Base-by-base conservation (phyloP, 371 early-diverging fungal species). In the Actinomortierella wolfii region DNA sequence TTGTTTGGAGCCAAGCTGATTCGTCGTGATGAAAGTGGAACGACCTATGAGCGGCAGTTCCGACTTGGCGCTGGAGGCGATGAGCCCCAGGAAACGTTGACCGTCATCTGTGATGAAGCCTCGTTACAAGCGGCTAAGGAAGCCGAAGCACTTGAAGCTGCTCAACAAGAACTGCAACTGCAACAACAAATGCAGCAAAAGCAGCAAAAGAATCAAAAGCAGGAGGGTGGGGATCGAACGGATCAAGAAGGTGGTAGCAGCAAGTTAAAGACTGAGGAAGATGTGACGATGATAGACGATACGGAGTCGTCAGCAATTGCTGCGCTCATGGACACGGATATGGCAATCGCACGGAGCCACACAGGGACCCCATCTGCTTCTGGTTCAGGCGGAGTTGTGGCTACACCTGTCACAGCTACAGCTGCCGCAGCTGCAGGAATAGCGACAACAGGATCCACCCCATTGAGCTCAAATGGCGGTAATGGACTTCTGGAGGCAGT, bases 1-100 rank as follows among this genome's bases (percentile, higher is more conserved):
- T 46, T 75, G 45, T 75, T 75, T 62, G 76, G 76, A 7, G 76
- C 76, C 6, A 68, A 68, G 28, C 68, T 67, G 43, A 40, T 75
- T 24, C 61, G 76, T 15, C 67, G 60, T n/a, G 26, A 64, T 25
- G 39, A 54, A 3, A 65, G 64, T 1, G 69, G 76, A 26, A 66
- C 73, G 3, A 73, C 73, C 4, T 73, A 73, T 48, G 51, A 73
- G 57, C 56, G 39, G n/a, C 73, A 73, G 43, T 73, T 73, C 46
- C 58, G 51, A 28, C 39, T 62, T 54, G 73, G 73, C 23, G 67
- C 66, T 56, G 73, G 73, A 20, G 73, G 73, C 9, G 64, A 47
- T 11, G 47, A 20, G 11, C 8, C 47, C 8, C 21, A 18, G 47
- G 21, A 8, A 11, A 47, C 47, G 9, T 15, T 20, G 18, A 9